Percentiles rank a stretch among this genome's conserved stretches.
phyloP scores from a whole-genome alignment of 1,139 yeast genomes.

The Candida neerlandica region DNA sequence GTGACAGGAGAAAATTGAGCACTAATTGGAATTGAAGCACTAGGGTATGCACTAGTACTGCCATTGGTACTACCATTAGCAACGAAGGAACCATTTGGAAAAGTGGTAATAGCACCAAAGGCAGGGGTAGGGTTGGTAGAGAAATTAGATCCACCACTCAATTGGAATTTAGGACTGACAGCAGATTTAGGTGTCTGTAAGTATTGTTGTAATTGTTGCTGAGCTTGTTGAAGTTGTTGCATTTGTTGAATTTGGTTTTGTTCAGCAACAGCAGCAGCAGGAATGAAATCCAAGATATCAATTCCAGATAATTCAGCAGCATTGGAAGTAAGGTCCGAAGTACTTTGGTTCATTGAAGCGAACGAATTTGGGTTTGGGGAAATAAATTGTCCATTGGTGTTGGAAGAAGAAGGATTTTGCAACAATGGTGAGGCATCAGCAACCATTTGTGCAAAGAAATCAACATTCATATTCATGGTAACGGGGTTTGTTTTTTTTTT shows the following conservation, averaged over 20 bases:
- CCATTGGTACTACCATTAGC: neutral
- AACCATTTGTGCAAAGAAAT: conserved; percentile 6
- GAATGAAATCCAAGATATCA: conserved; percentile 12
- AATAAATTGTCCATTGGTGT: conserved; percentile 2
- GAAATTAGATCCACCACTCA: conserved; percentile 8
- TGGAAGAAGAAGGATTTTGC: conserved; percentile 4
- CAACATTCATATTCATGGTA: conserved; percentile 8
- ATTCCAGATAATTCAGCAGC: neutral
- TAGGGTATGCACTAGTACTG: neutral
- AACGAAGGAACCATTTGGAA: conserved; percentile 3
- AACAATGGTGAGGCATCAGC: conserved; percentile 10
- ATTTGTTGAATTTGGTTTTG: conserved; percentile 2
- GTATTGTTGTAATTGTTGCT: conserved; percentile 6
- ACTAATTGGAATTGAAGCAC: neutral
- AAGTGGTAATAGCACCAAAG: conserved; percentile 9
- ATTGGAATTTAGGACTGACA: conserved; percentile 12
- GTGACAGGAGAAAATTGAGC: conserved; percentile 15
- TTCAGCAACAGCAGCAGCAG: conserved; percentile 2
- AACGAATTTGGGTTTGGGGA: conserved; percentile 10
- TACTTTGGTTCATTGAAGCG: conserved; percentile 1
- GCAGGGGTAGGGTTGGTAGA: conserved; percentile 12
- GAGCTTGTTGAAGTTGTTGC: neutral
- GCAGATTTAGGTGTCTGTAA: conserved; percentile 14
- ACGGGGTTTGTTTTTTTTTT: neutral
- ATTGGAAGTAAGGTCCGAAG: neutral